These are phyloP conservation scores for Acacia pycnantha DNA, from an alignment of 331 rosid genomes.

Conservation along the genomic window DNA sequence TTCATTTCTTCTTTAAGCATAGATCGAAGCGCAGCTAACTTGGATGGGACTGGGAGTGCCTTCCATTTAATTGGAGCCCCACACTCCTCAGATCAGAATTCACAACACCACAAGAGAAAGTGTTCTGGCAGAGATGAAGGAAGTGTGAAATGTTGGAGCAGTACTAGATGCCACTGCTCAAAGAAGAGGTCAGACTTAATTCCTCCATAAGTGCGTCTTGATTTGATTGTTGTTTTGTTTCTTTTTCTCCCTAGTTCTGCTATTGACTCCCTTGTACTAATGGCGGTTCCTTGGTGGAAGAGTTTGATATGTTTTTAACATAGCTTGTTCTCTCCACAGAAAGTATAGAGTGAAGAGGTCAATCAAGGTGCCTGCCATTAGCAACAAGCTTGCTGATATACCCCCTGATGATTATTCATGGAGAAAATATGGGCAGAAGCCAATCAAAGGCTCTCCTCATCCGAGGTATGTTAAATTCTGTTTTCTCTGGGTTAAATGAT, in stretches of 20 bases:
- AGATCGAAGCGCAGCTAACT: constrained; percentile 85
- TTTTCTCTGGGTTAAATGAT: constrained; percentile 22
- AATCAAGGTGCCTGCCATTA: constrained; percentile 97
- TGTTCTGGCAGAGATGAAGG: constrained; percentile 88
- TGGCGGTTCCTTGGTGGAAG: constrained; percentile 7
- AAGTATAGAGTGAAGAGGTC: constrained; percentile 94
- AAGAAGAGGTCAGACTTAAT: constrained; percentile 76
- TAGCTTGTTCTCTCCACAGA: constrained; percentile 44
- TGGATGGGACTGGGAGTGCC: constrained; percentile 77
- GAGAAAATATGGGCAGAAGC: constrained; percentile 99
- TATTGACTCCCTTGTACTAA: neutral
- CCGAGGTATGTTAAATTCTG: constrained; percentile 67
- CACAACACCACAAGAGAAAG: constrained; percentile 83
- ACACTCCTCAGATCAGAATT: constrained; percentile 75
- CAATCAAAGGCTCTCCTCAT: constrained; percentile 99
- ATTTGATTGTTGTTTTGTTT: constrained; percentile 9
- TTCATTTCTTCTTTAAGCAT: constrained; percentile 96
- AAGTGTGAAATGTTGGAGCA: constrained; percentile 80
- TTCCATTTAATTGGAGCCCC: constrained; percentile 87
- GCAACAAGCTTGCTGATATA: constrained; percentile 97
- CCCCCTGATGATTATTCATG: constrained; percentile 99
- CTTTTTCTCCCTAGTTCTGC: neutral
- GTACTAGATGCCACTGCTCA: constrained; percentile 94
- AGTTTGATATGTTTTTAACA: constrained; percentile 4
- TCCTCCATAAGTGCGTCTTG: neutral